Base-by-base conservation (phyloP, 2,329 filamentous ascomycete genomes). In the Rhinocladiella similis region DNA sequence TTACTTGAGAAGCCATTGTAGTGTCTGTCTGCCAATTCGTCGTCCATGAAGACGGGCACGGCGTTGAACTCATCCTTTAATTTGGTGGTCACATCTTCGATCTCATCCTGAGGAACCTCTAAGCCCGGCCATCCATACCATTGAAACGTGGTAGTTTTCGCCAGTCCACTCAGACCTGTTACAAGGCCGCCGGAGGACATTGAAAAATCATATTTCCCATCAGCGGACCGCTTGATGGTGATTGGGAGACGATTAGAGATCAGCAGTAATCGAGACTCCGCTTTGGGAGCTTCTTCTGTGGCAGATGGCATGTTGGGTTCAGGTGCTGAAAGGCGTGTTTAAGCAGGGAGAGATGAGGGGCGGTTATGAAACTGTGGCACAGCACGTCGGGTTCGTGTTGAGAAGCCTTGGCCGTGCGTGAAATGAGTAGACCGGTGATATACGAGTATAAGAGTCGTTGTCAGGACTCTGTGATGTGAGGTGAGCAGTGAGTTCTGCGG, bases 81-180 rank as follows among this genome's bases (percentile, higher is more conserved):
- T 62, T 88, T 85, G 69, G 88, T 81, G 69, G 85, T 88, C 72
- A 99, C 86, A 54, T 82, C 80, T 1, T 82, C 79, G 42, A 90
- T 83, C 73, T 97, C 93, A 53, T 85, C 83, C 62, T 95, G 90
- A 38, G 93, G 93, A 3, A 97, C 86, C 73, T 97, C 91, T 47
- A 96, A 77, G 36, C 94, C 94, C 1, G 94, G 92, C 93, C 94
- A 97, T 65, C 94, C 94, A 75, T 97, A 97, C 94, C 94, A 99
- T 73, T 94, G 90, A 75, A 97, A 97, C 65, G 87, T 93, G 20
- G 91, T 97, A 22, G 91, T 96, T 29, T 90, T 89, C 76, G 97
- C 97, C 56, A 97, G 78, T 22, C 94, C 94, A 65, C 90, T 96
- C 59, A 99, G 80, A 18, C 94, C 94, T 49, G 91, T 96, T 68